phyloP scores from a whole-genome alignment of 768 basidiomycete species.

The Kwoniella sp. region DNA sequence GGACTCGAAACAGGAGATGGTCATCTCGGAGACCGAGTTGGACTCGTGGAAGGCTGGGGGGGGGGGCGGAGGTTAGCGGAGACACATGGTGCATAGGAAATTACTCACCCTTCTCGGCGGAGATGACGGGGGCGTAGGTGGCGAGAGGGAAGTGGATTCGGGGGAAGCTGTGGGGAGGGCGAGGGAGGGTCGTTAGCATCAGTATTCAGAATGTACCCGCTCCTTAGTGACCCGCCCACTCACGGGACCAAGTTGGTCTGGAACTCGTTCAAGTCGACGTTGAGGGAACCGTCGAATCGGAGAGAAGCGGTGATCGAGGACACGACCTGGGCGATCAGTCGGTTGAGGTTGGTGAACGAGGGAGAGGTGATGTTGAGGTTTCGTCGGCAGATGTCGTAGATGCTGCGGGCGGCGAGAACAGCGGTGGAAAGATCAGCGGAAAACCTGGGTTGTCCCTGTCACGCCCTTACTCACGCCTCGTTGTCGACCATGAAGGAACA shows the following conservation, averaged over 20 bases:
- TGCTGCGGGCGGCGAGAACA: constrained; percentile 63
- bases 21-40: constrained; percentile 98
- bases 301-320: constrained; percentile 96
- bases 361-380: constrained; percentile 82
- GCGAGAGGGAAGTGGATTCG: constrained; percentile 98
- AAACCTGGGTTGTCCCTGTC: background rate
- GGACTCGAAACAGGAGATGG: constrained; percentile 93
- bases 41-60: constrained; percentile 79
- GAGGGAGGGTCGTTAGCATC: constrained; percentile 10
- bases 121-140: constrained; percentile 91
- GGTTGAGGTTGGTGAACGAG: constrained; percentile 89
- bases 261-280: constrained; percentile 97
- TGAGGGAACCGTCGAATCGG: constrained; percentile 94
- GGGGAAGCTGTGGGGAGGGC: constrained; percentile 69
- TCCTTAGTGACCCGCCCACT: constrained; percentile 58
- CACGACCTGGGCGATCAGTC: constrained; percentile 97
- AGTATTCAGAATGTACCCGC: constrained; percentile 4
- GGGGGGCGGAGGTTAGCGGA: too few species aligned
- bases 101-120: constrained; percentile 69
- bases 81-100: background rate
- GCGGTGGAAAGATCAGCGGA: background rate
- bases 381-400: constrained; percentile 99
- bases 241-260: constrained; percentile 98
- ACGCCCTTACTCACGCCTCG: constrained; percentile 64
- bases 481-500: constrained; percentile 99